phyloP scores from a whole-genome alignment of 176 grass and related monocot genomes.

The Bromus sterilis region DNA sequence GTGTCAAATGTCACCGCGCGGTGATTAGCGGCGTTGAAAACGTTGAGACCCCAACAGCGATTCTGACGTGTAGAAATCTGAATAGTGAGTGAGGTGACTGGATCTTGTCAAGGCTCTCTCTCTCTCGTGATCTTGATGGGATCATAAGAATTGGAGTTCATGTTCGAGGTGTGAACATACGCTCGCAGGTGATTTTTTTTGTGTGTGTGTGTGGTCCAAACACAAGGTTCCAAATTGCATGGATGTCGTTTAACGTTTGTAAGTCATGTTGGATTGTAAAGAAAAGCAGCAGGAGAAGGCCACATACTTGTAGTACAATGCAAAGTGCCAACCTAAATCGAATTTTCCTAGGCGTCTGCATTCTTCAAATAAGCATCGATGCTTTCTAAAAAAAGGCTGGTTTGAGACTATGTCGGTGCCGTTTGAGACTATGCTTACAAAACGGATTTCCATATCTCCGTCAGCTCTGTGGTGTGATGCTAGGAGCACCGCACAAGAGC shows the following conservation, averaged over 20 bases:
- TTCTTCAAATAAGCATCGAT: too few species aligned
- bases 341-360: too few species aligned
- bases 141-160: background rate
- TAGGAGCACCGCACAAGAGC: background rate
- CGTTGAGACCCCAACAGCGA: background rate
- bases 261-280: too few species aligned
- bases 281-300: too few species aligned
- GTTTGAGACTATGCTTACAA: background rate
- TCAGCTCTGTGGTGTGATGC: background rate
- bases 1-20: background rate
- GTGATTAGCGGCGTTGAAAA: background rate
- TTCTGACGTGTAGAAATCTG: background rate
- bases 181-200: background rate
- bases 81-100: background rate
- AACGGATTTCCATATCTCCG: background rate
- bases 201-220: background rate
- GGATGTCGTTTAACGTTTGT: too few species aligned
- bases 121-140: background rate
- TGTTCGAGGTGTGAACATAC: too few species aligned
- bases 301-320: too few species aligned
- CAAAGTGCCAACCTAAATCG: too few species aligned
- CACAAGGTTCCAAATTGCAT: background rate
- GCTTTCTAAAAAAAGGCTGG: too few species aligned
- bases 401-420: too few species aligned
- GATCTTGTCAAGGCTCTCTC: background rate